Percentiles rank a stretch among this genome's conserved stretches.
Evolutionary conservation across 2,329 filamentous ascomycete genomes (phyloP).

Genomic region (Sordariomycetes sp.): DNA sequence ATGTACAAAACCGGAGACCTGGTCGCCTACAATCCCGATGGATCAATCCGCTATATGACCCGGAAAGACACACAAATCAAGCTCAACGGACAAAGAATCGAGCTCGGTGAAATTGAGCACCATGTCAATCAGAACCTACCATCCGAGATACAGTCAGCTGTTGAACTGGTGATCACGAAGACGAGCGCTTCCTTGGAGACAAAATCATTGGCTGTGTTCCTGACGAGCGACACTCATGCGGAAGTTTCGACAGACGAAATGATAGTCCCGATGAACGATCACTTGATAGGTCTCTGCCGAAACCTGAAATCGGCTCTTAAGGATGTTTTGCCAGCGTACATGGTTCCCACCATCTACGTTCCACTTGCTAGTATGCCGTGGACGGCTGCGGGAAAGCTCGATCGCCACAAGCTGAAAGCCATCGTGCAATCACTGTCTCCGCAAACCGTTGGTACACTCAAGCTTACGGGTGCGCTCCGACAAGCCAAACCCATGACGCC

Average conservation of each 20-base stretch:
- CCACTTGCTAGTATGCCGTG: neutral
- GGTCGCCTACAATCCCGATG: constrained; percentile 68
- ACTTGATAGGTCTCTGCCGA: constrained; percentile 1
- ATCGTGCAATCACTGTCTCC: neutral
- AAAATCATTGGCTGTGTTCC: constrained; percentile 11
- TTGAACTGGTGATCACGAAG: constrained; percentile 35
- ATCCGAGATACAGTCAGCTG: constrained; percentile 27
- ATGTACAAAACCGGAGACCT: constrained; percentile 79
- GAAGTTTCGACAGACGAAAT: constrained; percentile 1
- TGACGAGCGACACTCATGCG: neutral
- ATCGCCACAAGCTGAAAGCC: neutral
- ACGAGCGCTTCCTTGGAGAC: constrained; percentile 9
- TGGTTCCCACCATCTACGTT: constrained; percentile 3
- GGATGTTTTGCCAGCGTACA: neutral
- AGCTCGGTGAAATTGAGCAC: constrained; percentile 66
- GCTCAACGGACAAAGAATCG: constrained; percentile 69
- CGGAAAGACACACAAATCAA: constrained; percentile 75
- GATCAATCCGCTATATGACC: constrained; percentile 63
- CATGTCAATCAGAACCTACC: constrained; percentile 19
- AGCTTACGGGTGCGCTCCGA: neutral
- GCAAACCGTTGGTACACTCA: neutral
- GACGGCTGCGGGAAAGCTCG: constrained; percentile 2
- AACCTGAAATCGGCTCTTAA: constrained; percentile 7
- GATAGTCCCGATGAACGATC: constrained; percentile 6
- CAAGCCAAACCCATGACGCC: neutral